Conservation (phyloP, 306 rosid species). For the Vachellia collinsii region DNA sequence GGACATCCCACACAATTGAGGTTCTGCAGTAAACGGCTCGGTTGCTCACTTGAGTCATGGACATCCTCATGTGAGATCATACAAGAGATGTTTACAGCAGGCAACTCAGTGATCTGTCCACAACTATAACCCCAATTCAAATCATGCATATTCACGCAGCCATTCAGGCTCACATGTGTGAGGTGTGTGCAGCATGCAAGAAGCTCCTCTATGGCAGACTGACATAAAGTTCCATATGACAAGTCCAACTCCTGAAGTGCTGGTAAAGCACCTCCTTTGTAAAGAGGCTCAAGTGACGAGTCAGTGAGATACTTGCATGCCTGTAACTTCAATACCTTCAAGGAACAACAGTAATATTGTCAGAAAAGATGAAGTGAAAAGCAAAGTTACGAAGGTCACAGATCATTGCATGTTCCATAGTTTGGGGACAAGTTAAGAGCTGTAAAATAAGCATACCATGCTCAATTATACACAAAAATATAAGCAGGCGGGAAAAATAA, state of each 20-base stretch:
- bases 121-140: conserved; percentile 77
- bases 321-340: conserved; percentile 91
- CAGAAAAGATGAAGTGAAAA: conserved; percentile 15
- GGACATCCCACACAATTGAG: conserved; percentile 94
- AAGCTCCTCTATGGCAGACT: conserved; percentile 95
- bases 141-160: conserved; percentile 96
- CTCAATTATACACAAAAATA: background rate
- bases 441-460: background rate
- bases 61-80: conserved; percentile 42
- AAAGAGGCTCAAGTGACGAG: conserved; percentile 92
- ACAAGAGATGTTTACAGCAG: conserved; percentile 40
- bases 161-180: conserved; percentile 95
- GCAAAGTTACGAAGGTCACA: background rate
- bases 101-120: conserved; percentile 45
- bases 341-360: conserved; percentile 18
- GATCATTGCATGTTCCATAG: conserved; percentile 5
- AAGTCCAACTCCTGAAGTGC: conserved; percentile 92
- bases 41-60: conserved; percentile 55
- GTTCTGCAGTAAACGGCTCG: conserved; percentile 78
- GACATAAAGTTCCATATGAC: conserved; percentile 92
- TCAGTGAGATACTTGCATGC: conserved; percentile 91
- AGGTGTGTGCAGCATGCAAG: conserved; percentile 89
- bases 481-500: too few relatives aligned
- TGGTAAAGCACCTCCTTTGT: conserved; percentile 90
- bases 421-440: conserved; percentile 8